phyloP scores from a whole-genome alignment of 129 eudicot species.

The Tagetes patula region DNA sequence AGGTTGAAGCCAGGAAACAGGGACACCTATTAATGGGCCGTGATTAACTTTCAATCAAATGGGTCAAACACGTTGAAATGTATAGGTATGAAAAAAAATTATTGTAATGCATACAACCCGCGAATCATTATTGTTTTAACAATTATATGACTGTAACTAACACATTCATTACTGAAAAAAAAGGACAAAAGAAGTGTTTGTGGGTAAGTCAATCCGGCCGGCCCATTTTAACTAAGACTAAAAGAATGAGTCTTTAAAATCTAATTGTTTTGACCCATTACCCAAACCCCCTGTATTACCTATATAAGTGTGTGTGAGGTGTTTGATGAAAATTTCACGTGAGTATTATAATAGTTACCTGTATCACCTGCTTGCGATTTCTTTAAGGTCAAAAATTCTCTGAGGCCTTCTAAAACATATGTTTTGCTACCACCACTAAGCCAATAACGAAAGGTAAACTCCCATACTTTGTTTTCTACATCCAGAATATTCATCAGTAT shows the following conservation, averaged over 20 bases:
- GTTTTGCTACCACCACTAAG: constrained; percentile 43
- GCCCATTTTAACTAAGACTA: not conserved
- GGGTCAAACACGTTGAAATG: not conserved
- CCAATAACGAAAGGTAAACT: constrained; percentile 53
- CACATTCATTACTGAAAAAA: not conserved
- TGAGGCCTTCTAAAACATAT: constrained; percentile 67
- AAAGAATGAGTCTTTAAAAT: not conserved
- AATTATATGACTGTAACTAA: not conserved
- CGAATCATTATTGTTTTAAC: not conserved
- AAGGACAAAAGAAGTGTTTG: not conserved
- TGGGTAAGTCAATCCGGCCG: not conserved
- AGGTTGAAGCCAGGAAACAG: not conserved
- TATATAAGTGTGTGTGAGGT: not conserved
- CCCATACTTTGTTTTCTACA: constrained; percentile 62
- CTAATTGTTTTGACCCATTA: not conserved
- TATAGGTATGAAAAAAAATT: not conserved
- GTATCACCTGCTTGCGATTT: constrained; percentile 66
- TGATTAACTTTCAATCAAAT: not conserved
- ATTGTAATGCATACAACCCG: not conserved
- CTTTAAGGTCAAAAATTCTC: constrained; percentile 50
- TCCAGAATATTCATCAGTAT: constrained; percentile 47
- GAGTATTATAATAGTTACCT: constrained; percentile 38
- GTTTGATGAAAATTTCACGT: not conserved
- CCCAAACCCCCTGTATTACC: not conserved
- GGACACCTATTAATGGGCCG: not conserved